Conservation (phyloP, 345 rosid genomes). For the Arabidopsis arenosa region DNA sequence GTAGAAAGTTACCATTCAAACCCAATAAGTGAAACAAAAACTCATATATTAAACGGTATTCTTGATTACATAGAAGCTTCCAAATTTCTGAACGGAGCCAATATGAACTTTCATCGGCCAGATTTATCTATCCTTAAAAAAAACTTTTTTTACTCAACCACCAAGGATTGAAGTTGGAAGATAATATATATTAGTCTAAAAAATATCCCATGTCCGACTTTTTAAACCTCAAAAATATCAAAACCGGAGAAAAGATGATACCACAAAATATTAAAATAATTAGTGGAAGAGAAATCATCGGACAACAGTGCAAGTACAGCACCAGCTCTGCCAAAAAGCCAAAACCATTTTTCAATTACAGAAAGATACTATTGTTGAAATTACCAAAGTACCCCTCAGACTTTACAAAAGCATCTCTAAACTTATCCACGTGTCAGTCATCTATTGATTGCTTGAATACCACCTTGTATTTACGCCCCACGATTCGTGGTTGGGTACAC, state of each 20-base stretch:
- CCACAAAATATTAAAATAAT: background rate
- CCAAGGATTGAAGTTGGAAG: background rate
- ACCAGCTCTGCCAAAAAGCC: conserved; percentile 40
- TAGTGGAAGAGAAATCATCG: background rate
- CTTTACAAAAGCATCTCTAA: conserved; percentile 34
- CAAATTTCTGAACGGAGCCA: too few species aligned
- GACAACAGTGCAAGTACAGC: conserved; percentile 44
- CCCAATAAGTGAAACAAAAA: too few species aligned
- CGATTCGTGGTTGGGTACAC: conserved; percentile 29
- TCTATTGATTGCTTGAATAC: conserved; percentile 33
- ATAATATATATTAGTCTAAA: conserved; percentile 22
- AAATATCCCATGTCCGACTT: conserved; percentile 14
- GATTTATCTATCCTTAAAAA: too few species aligned
- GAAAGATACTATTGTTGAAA: background rate
- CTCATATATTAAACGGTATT: background rate
- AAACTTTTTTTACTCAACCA: too few species aligned
- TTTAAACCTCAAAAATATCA: conserved; percentile 38
- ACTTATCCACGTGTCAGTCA: conserved; percentile 24
- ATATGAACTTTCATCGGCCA: background rate
- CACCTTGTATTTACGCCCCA: conserved; percentile 41
- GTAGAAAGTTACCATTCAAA: too few species aligned
- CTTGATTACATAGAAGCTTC: background rate
- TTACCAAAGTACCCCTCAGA: conserved; percentile 3
- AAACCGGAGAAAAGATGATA: conserved; percentile 22
- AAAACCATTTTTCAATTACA: conserved; percentile 15